Evolutionary conservation across 2,329 filamentous ascomycete species (phyloP).

Genomic region (Aspergillus unguis): DNA sequence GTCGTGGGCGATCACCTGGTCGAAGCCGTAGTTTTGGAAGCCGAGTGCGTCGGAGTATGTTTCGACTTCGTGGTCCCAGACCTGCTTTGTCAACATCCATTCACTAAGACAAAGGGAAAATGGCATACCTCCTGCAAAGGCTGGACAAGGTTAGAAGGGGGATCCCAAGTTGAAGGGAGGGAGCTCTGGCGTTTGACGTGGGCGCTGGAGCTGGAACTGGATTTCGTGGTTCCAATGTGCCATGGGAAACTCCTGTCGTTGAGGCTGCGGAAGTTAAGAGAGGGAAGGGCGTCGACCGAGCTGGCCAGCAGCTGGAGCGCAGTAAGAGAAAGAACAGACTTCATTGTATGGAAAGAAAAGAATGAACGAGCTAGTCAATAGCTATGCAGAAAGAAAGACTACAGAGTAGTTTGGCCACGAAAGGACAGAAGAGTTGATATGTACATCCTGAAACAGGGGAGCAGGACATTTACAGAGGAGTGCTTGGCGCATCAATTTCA

Average conservation of each 20-base stretch:
- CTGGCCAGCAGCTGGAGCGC: conserved; percentile 20
- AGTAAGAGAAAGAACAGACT: conserved; percentile 12
- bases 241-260: conserved; percentile 6
- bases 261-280: not conserved
- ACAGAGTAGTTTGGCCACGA: not conserved
- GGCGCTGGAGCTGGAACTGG: not conserved
- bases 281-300: conserved; percentile 11
- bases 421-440: not conserved
- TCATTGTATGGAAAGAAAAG: conserved; percentile 9
- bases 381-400: conserved; percentile 4
- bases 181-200: conserved; percentile 5
- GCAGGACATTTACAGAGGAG: not conserved
- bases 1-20: conserved; percentile 14
- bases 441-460: conserved; percentile 1
- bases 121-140: conserved; percentile 14
- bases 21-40: conserved; percentile 18
- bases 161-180: conserved; percentile 11
- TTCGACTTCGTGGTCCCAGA: conserved; percentile 16
- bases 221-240: not conserved
- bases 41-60: conserved; percentile 16
- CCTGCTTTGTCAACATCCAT: conserved; percentile 5
- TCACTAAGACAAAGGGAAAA: not conserved
- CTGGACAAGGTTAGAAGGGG: conserved; percentile 13
- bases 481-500: too few relatives aligned
- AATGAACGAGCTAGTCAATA: conserved; percentile 8